Conservation (phyloP, 2,329 filamentous ascomycete species). For the Verticillium zaregamsianum region DNA sequence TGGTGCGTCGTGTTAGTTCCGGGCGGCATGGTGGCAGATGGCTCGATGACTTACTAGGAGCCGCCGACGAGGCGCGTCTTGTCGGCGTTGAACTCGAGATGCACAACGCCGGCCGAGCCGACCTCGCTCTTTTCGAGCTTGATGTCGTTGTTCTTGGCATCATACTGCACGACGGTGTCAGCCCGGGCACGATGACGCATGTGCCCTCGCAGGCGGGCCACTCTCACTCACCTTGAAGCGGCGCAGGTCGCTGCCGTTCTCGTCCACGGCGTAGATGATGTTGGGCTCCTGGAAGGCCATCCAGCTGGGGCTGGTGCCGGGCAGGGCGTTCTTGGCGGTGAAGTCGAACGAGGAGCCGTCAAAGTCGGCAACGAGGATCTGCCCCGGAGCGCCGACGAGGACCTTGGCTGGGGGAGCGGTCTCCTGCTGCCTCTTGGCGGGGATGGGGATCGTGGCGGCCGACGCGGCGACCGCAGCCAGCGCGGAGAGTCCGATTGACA, state of each 20-base stretch:
- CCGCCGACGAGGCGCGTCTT: constrained; percentile 40
- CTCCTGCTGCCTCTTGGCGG: constrained; percentile 2
- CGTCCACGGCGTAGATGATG: constrained; percentile 42
- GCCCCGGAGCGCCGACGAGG: constrained; percentile 34
- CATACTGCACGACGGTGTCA: constrained; percentile 17
- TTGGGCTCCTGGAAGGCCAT: constrained; percentile 35
- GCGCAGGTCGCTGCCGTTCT: constrained; percentile 35
- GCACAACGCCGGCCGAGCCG: constrained; percentile 40
- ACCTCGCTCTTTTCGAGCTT: constrained; percentile 17
- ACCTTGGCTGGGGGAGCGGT: constrained; percentile 21
- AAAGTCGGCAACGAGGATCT: constrained; percentile 37
- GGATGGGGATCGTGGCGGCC: constrained; percentile 5
- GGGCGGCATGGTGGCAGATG: not conserved
- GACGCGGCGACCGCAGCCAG: constrained; percentile 7
- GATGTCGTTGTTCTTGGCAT: constrained; percentile 25
- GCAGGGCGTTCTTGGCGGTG: constrained; percentile 25
- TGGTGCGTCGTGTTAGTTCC: not conserved
- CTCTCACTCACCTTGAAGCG: constrained; percentile 26
- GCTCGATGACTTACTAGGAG: constrained; percentile 23
- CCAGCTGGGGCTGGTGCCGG: constrained; percentile 38
- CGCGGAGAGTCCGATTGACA: constrained; percentile 1
- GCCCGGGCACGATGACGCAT: not conserved
- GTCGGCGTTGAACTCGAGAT: constrained; percentile 41
- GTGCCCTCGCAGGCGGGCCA: not conserved
- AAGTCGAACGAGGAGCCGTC: constrained; percentile 34